Conservation (phyloP, 164 flowering plant species). For the Cinnamomum micranthum region DNA sequence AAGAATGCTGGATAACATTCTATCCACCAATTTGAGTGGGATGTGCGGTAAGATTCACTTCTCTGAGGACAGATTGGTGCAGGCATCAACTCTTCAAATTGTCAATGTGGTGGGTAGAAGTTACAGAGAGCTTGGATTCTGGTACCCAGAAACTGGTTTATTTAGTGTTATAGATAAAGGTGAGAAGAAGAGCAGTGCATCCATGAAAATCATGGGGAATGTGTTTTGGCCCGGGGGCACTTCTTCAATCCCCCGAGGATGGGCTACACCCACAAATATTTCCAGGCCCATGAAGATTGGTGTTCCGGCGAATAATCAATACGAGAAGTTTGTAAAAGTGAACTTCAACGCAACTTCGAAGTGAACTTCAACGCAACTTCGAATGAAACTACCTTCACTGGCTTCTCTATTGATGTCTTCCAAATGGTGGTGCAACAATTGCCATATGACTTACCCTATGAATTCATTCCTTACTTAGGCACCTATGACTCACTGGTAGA, state of each 20-base stretch:
- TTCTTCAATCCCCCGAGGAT: constrained; percentile 35
- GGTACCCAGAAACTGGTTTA: constrained; percentile 20
- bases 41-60: constrained; percentile 24
- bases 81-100: background rate
- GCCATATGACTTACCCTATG: constrained; percentile 28
- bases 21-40: constrained; percentile 19
- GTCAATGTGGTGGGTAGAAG: constrained; percentile 24
- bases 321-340: constrained; percentile 39
- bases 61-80: constrained; percentile 3
- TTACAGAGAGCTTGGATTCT: constrained; percentile 22
- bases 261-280: constrained; percentile 42
- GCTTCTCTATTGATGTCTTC: constrained; percentile 57
- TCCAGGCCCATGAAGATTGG: constrained; percentile 38
- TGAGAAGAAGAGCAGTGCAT: background rate
- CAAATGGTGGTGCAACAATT: constrained; percentile 18
- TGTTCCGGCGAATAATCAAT: constrained; percentile 36
- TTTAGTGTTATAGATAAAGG: background rate
- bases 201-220: background rate
- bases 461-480: constrained; percentile 18
- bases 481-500: constrained; percentile 22
- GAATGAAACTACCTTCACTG: constrained; percentile 17
- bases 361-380: background rate
- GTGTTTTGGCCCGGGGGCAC: constrained; percentile 30
- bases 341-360: background rate
- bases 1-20: constrained; percentile 4